phyloP scores from a whole-genome alignment of 2,329 filamentous ascomycete genomes.

The Aspergillus quadrilineatus region DNA sequence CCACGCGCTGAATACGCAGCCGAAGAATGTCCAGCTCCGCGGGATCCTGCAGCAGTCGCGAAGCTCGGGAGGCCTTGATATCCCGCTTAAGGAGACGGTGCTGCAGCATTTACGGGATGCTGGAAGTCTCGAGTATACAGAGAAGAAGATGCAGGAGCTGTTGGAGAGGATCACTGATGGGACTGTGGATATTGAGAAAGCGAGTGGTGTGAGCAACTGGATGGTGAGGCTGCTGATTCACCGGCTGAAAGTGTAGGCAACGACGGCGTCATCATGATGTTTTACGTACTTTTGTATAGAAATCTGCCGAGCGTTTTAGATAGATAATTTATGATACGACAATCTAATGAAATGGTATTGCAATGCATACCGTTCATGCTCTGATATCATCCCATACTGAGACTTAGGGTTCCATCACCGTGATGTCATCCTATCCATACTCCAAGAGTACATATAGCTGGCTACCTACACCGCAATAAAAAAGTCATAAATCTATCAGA shows the following conservation, averaged over 20 bases:
- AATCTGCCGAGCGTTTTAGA: background rate
- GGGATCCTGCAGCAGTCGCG: slow-evolving; percentile 3
- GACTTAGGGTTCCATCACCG: slow-evolving; percentile 17
- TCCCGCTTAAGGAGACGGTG: slow-evolving; percentile 1
- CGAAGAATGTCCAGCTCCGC: background rate
- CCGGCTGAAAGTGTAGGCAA: background rate
- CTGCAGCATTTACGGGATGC: background rate
- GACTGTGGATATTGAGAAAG: background rate
- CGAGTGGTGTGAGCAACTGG: slow-evolving; percentile 6
- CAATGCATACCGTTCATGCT: background rate
- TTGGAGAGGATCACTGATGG: slow-evolving; percentile 3
- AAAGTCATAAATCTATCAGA: background rate
- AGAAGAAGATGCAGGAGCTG: background rate
- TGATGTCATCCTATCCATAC: slow-evolving; percentile 10
- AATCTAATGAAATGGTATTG: background rate
- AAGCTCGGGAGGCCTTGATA: background rate
- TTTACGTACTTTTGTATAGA: background rate
- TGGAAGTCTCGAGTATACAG: slow-evolving; percentile 7
- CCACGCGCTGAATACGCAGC: slow-evolving; percentile 65
- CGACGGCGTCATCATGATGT: slow-evolving; percentile 18
- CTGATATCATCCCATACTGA: background rate
- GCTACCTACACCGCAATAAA: background rate
- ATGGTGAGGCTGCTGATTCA: slow-evolving; percentile 7
- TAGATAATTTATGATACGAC: background rate
- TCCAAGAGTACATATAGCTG: slow-evolving; percentile 12